Evolutionary conservation across 2,329 filamentous ascomycete genomes (phyloP).

Genomic region (Colletotrichum noveboracense): DNA sequence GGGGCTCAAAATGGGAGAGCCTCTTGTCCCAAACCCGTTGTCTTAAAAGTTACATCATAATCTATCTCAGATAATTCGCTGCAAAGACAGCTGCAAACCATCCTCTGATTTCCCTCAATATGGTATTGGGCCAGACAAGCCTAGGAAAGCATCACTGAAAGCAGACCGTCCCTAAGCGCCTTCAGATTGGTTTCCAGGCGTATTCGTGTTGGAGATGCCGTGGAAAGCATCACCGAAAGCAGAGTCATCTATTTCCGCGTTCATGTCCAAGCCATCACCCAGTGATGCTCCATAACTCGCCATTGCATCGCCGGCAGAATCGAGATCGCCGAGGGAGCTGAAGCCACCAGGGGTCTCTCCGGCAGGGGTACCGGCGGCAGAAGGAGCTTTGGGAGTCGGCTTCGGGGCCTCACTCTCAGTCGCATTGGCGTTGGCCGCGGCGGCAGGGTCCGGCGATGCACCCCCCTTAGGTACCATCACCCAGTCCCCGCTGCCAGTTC

Average conservation of each 20-base stretch:
- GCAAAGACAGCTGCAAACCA: fast-evolving
- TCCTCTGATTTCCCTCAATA: not conserved
- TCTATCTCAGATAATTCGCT: not conserved
- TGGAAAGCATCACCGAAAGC: slow-evolving; percentile 87
- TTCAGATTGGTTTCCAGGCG: slow-evolving; percentile 32
- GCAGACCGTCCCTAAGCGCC: slow-evolving; percentile 6
- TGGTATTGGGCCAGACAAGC: not conserved
- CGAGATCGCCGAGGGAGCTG: slow-evolving; percentile 67
- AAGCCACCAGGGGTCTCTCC: slow-evolving; percentile 45
- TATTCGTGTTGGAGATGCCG: slow-evolving; percentile 52
- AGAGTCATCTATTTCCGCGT: slow-evolving; percentile 77
- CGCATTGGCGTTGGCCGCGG: slow-evolving; percentile 24
- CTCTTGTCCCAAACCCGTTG: not conserved
- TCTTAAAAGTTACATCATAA: not conserved
- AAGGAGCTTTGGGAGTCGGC: slow-evolving; percentile 26
- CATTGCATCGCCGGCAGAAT: slow-evolving; percentile 75
- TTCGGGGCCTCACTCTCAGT: not conserved
- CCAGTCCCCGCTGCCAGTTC: slow-evolving; percentile 69
- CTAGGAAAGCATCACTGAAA: not conserved
- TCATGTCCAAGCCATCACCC: slow-evolving; percentile 62
- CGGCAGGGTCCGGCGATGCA: slow-evolving; percentile 42
- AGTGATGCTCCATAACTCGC: slow-evolving; percentile 61
- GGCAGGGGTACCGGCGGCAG: slow-evolving; percentile 50
- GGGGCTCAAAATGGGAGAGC: too few relatives aligned
- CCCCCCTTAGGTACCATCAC: slow-evolving; percentile 74